phyloP scores from a whole-genome alignment of 306 rosid genomes.

The Medicago truncatula region DNA sequence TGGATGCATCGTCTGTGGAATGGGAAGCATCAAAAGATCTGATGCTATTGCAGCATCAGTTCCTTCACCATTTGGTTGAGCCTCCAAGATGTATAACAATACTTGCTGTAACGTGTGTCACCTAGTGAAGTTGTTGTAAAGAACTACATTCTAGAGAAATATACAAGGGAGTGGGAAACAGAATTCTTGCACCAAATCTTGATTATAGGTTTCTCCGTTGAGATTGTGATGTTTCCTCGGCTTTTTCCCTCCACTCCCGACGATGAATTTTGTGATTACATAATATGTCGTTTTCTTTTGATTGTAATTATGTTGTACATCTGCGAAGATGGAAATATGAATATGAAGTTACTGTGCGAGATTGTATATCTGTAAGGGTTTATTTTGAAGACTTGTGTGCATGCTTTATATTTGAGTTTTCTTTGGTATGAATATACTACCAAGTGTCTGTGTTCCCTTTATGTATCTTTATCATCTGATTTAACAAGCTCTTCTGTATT shows the following conservation, averaged over 20 bases:
- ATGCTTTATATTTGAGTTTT: neutral
- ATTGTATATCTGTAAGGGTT: constrained; percentile 18
- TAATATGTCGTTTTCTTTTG: constrained; percentile 3
- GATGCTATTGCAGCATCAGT: constrained; percentile 88
- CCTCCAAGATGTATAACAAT: constrained; percentile 3
- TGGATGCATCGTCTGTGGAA: constrained; percentile 95
- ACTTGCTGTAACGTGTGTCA: constrained; percentile 5
- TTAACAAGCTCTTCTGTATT: too few species aligned
- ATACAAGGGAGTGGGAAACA: constrained; percentile 18
- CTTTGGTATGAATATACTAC: too few species aligned
- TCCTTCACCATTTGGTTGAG: constrained; percentile 91
- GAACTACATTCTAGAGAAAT: constrained; percentile 27
- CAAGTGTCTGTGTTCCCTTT: too few species aligned
- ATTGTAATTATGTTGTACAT: constrained; percentile 40
- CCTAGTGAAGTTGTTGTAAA: constrained; percentile 22
- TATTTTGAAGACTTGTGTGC: neutral
- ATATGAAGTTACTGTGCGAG: neutral
- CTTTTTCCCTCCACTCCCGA: neutral
- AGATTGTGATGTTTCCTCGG: constrained; percentile 27
- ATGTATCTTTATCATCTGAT: too few species aligned
- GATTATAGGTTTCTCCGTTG: constrained; percentile 23
- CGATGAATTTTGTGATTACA: constrained; percentile 19
- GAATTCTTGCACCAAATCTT: constrained; percentile 10
- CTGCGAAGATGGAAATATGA: constrained; percentile 10
- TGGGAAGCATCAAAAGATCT: constrained; percentile 97